A percentile compares a stretch with the other conserved stretches of the same genome.
phyloP scores from a whole-genome alignment of 2,329 filamentous ascomycete species.

The Cladobotryum protrusum region DNA sequence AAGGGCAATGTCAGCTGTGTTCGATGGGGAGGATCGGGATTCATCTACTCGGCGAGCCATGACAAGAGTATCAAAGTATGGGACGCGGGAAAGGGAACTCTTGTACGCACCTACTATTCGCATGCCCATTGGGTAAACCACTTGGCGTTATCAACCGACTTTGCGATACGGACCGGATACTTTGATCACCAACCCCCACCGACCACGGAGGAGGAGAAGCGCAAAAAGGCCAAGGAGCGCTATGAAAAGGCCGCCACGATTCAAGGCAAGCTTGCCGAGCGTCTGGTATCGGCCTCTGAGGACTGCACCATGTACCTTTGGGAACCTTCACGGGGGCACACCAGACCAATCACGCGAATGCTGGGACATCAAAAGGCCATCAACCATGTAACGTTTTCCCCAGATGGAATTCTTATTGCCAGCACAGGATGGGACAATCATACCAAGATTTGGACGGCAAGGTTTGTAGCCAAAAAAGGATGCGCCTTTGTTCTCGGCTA shows the following conservation, averaged over 20 bases:
- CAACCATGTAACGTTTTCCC: slow-evolving; percentile 91
- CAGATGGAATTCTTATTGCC: slow-evolving; percentile 80
- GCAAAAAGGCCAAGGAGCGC: slow-evolving; percentile 68
- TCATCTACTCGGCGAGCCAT: slow-evolving; percentile 78
- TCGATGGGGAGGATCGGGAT: slow-evolving; percentile 85
- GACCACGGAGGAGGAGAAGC: slow-evolving; percentile 60
- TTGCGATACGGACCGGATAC: slow-evolving; percentile 77
- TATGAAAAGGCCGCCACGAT: slow-evolving; percentile 81
- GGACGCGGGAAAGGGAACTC: slow-evolving; percentile 71
- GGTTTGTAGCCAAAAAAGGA: slow-evolving; percentile 35
- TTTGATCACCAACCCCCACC: slow-evolving; percentile 75
- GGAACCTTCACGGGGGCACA: slow-evolving; percentile 65
- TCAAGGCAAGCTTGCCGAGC: slow-evolving; percentile 71
- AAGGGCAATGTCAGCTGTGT: slow-evolving; percentile 86
- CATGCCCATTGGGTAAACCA: slow-evolving; percentile 97
- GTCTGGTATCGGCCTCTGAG: slow-evolving; percentile 83
- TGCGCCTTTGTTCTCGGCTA: slow-evolving; percentile 20
- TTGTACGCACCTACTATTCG: slow-evolving; percentile 70
- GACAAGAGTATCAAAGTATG: slow-evolving; percentile 92
- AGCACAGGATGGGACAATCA: slow-evolving; percentile 91
- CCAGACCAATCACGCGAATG: slow-evolving; percentile 80
- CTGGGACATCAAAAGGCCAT: slow-evolving; percentile 96
- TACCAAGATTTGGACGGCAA: slow-evolving; percentile 83
- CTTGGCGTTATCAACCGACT: slow-evolving; percentile 87
- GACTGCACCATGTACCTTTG: slow-evolving; percentile 97